phyloP scores from a whole-genome alignment of 202 grass and related monocot species.

The Schoenoplectus triqueter region DNA sequence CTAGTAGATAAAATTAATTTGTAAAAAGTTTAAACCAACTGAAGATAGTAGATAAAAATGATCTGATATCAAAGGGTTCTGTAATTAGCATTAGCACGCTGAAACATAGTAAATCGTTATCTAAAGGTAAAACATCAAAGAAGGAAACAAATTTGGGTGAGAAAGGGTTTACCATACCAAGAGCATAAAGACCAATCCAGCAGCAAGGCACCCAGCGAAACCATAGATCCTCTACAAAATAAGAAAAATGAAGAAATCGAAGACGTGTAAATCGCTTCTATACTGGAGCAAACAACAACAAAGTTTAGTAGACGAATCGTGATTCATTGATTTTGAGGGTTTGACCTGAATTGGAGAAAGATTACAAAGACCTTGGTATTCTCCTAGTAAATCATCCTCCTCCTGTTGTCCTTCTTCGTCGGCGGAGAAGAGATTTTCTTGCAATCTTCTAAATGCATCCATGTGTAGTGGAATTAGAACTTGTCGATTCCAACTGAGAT shows the following conservation, averaged over 20 bases:
- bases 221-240: constrained; percentile 65
- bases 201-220: constrained; percentile 67
- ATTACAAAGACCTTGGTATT: constrained; percentile 62
- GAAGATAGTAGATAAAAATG: not conserved
- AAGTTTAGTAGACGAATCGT: not conserved
- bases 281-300: not conserved
- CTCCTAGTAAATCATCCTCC: constrained; percentile 63
- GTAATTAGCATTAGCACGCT: not conserved
- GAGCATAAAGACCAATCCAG: constrained; percentile 76
- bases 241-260: constrained; percentile 27
- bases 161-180: constrained; percentile 54
- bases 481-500: too few relatives aligned
- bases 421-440: too few relatives aligned
- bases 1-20: not conserved
- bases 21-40: not conserved
- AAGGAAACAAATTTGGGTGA: not conserved
- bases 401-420: constrained; percentile 47
- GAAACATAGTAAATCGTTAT: not conserved
- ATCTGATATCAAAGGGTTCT: not conserved
- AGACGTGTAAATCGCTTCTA: constrained; percentile 38
- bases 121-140: not conserved
- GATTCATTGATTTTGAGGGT: constrained; percentile 31
- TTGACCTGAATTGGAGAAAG: constrained; percentile 84
- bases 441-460: too few relatives aligned
- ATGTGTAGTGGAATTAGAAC: too few relatives aligned